phyloP scores from a whole-genome alignment of 768 basidiomycete species.

The Rhizopogon rudus region DNA sequence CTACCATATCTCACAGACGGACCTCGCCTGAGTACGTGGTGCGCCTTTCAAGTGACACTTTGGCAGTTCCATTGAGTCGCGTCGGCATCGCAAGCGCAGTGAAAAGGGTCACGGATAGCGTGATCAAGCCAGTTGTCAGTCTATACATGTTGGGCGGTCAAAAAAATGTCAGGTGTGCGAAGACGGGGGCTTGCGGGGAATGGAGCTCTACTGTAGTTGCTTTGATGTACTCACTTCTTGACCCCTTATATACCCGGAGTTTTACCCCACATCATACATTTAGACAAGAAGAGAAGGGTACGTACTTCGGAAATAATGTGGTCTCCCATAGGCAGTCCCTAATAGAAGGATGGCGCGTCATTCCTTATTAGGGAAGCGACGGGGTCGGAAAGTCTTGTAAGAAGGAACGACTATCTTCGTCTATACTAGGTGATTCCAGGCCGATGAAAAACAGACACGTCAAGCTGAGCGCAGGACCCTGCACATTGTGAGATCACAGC shows the following conservation, averaged over 20 bases:
- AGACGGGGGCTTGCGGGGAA: not conserved
- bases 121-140: slow-evolving; percentile 23
- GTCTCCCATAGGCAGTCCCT: too few relatives aligned
- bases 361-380: too few relatives aligned
- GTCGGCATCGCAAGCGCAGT: slow-evolving; percentile 37
- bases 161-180: not conserved
- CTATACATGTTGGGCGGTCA: slow-evolving; percentile 13
- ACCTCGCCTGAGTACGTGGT: slow-evolving; percentile 10
- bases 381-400: too few relatives aligned
- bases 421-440: too few relatives aligned
- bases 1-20: not conserved
- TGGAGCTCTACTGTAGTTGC: not conserved
- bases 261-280: slow-evolving; percentile 27
- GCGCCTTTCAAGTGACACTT: slow-evolving; percentile 42
- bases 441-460: too few relatives aligned
- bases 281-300: slow-evolving; percentile 16
- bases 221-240: not conserved
- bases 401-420: too few relatives aligned
- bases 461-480: too few relatives aligned
- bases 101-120: slow-evolving; percentile 39
- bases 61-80: slow-evolving; percentile 18
- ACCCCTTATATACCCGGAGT: slow-evolving; percentile 20
- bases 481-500: too few relatives aligned
- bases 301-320: slow-evolving; percentile 1
- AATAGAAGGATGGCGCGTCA: too few relatives aligned